These are phyloP conservation scores for Solanum chacoense DNA, from an alignment of 305 asterid genomes.

Conservation along the genomic window DNA sequence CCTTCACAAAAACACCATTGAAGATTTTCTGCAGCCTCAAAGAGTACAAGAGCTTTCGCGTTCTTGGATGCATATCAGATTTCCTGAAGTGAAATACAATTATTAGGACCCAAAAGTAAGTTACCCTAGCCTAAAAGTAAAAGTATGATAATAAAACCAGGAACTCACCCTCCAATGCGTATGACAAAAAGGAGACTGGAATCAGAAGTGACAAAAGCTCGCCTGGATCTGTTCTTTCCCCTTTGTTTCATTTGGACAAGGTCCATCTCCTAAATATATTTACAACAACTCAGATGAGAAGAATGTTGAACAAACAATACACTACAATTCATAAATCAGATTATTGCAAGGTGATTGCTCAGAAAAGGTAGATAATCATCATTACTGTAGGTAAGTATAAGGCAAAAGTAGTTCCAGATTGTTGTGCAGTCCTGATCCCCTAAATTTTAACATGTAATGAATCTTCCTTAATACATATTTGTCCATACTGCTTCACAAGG, in stretches of 20 bases:
- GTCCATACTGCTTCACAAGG: background rate
- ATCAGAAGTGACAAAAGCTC: conserved; percentile 19
- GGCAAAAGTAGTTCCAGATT: background rate
- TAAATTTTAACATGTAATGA: background rate
- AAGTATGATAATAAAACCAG: background rate
- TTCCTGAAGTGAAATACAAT: conserved; percentile 35
- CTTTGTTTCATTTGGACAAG: conserved; percentile 71
- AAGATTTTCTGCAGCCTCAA: conserved; percentile 61
- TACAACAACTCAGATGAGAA: conserved; percentile 1
- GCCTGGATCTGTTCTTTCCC: conserved; percentile 36
- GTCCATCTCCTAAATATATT: conserved; percentile 57
- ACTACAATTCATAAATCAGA: background rate
- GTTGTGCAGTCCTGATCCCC: background rate
- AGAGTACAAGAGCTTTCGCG: conserved; percentile 56
- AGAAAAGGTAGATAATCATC: background rate
- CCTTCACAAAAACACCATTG: conserved; percentile 75
- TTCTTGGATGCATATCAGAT: conserved; percentile 69
- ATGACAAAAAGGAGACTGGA: conserved; percentile 67
- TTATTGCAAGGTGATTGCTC: background rate
- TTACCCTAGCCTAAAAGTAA: background rate
- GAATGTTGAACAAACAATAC: background rate
- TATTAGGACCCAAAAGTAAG: background rate
- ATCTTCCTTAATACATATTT: background rate
- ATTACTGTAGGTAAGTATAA: background rate
- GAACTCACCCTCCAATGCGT: conserved; percentile 78